These are phyloP conservation scores for Acacia confusa DNA, from an alignment of 306 rosid species.

Conservation along the genomic window DNA sequence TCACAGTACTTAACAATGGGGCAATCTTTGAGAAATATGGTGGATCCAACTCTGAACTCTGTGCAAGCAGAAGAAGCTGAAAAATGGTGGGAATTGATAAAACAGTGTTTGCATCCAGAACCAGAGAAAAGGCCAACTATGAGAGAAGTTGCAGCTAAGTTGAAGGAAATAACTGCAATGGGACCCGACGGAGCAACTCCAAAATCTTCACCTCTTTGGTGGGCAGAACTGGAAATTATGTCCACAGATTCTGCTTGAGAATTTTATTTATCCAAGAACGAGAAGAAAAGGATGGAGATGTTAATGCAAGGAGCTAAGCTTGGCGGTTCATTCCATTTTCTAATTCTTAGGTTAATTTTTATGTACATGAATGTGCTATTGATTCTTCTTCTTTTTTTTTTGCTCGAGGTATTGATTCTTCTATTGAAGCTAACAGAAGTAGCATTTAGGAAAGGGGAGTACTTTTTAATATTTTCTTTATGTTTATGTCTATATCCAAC, in stretches of 20 bases:
- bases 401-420: conserved; percentile 27
- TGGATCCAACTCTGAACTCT: conserved; percentile 66
- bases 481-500: not conserved
- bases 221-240: conserved; percentile 92
- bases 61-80: conserved; percentile 52
- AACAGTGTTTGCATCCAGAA: conserved; percentile 53
- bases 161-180: conserved; percentile 69
- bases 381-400: conserved; percentile 26
- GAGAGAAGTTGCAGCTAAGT: conserved; percentile 53
- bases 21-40: conserved; percentile 52
- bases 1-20: conserved; percentile 57
- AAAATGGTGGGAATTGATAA: conserved; percentile 53
- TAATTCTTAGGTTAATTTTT: not conserved
- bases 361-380: conserved; percentile 8
- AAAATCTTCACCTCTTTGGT: conserved; percentile 87
- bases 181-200: conserved; percentile 81
- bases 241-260: conserved; percentile 55
- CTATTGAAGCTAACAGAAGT: not conserved
- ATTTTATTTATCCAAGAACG: conserved; percentile 15
- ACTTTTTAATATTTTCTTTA: not conserved
- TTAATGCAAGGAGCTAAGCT: conserved; percentile 20
- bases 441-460: not conserved
- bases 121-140: conserved; percentile 60
- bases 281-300: not conserved
- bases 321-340: conserved; percentile 34